Percentiles rank a stretch among this genome's conserved stretches.
phyloP scores from a whole-genome alignment of 805 yeast species.

The Ogataea zsoltii region DNA sequence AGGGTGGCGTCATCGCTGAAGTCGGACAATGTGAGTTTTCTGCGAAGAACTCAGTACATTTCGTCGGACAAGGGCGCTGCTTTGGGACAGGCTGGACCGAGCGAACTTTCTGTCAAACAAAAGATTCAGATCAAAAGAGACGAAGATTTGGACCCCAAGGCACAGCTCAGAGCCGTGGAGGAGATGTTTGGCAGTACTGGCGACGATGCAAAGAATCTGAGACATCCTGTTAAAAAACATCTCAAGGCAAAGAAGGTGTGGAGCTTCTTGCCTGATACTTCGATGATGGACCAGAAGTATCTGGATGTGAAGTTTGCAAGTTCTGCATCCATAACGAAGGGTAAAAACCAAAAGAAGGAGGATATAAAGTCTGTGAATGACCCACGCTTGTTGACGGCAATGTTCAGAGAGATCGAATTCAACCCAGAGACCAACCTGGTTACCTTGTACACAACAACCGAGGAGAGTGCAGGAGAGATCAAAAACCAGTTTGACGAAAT shows the following conservation, averaged over 20 bases:
- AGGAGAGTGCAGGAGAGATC: constrained; percentile 42
- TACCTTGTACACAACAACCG: constrained; percentile 58
- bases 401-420: constrained; percentile 73
- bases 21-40: constrained; percentile 47
- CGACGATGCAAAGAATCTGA: constrained; percentile 43
- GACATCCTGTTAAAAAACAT: constrained; percentile 77
- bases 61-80: constrained; percentile 53
- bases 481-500: constrained; percentile 46
- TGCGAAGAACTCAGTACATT: constrained; percentile 93
- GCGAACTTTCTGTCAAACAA: constrained; percentile 16
- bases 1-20: constrained; percentile 46
- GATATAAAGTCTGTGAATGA: constrained; percentile 34
- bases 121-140: constrained; percentile 32
- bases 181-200: constrained; percentile 61
- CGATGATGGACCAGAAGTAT: constrained; percentile 81
- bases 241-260: constrained; percentile 75
- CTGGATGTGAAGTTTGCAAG: constrained; percentile 63
- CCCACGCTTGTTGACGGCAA: constrained; percentile 51
- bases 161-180: constrained; percentile 72
- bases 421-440: constrained; percentile 72
- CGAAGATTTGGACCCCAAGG: constrained; percentile 53
- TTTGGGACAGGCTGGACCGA: constrained; percentile 21
- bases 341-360: constrained; percentile 35
- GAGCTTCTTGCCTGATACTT: constrained; percentile 86
- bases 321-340: constrained; percentile 48